Evolutionary conservation across 139 green algal species (phyloP).

Genomic region (Chlorella sp.): DNA sequence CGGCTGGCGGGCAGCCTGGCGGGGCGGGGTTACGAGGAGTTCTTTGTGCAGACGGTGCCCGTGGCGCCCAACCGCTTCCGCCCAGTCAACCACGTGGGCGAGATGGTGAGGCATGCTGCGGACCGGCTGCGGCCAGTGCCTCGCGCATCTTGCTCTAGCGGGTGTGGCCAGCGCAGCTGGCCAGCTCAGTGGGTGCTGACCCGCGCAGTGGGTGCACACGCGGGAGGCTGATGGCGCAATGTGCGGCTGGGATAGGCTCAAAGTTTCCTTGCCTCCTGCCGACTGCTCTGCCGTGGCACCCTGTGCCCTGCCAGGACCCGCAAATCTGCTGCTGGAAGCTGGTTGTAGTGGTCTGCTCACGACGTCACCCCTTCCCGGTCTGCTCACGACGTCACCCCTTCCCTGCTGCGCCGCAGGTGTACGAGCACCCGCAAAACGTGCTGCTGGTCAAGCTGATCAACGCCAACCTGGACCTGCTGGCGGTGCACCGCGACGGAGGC

Average conservation of each 20-base stretch:
- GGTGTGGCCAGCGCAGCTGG: no score
- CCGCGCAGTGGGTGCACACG: no score
- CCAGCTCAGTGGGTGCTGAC: no score
- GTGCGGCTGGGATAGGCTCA: no score
- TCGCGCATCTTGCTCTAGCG: no score
- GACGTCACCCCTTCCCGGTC: no score
- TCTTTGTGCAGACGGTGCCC: slow-evolving; percentile 89
- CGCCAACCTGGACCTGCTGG: slow-evolving; percentile 74
- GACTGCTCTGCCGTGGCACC: not conserved
- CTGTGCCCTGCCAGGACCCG: no score
- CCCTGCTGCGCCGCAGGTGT: slow-evolving; percentile 36
- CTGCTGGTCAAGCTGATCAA: slow-evolving; percentile 77
- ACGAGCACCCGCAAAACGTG: slow-evolving; percentile 95
- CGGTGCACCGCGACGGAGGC: not conserved
- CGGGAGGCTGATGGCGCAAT: no score
- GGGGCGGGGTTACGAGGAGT: slow-evolving; percentile 68
- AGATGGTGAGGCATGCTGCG: slow-evolving; percentile 27
- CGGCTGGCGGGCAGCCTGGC: slow-evolving; percentile 8
- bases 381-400: not conserved
- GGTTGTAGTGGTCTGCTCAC: no score
- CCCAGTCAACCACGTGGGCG: slow-evolving; percentile 68
- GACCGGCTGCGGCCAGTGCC: no score
- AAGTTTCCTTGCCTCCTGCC: no score
- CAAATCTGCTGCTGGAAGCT: no score
- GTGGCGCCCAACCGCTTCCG: slow-evolving; percentile 92